Evolutionary conservation across 805 yeast species (phyloP), one percentile per base, ranked within the genome.

Genomic region (Starmerella vaccinii): DNA sequence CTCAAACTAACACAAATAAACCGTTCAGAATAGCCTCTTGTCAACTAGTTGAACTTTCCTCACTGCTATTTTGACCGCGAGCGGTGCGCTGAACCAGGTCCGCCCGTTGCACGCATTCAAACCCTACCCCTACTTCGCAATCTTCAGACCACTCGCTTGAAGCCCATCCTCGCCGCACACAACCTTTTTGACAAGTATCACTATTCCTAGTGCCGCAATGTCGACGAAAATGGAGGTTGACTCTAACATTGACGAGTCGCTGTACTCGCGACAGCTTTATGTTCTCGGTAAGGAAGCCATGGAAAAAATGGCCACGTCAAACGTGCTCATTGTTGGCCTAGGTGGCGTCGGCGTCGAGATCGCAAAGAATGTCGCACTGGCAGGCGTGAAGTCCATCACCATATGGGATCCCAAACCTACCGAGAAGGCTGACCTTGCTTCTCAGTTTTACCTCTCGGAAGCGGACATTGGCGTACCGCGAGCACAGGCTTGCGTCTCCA

Each of bases 271-370:
- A 67, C 98, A 92, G 71, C 77, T 92, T 68, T 68, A 90, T 62
- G 99, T 92, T 47, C 70, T 92, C 57, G 99, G 99, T 55, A 88
- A 86, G 62, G 99, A 92, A 58, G 99, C 99, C 47, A 92, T 92
- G 99, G 73, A 89, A 61, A 85, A 87, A 67, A 85, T 92, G 97
- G 95, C 89, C 62, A 75, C 78, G 58, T 88, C 97, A 23, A 87
- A 84, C 61, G 96, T 92, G n/a, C 76, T 92, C 46, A 75, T 92
- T 44, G 78, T 89, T 56, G 98, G 99, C 3, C 71, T 90, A 50
- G 82, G 80, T 64, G 99, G 99, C 44, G 72, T 92, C 44, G 99
- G 99, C 62, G 76, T 86, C 39, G 99, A 92, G 69, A 87, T 92
- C 51, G 97, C 98, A 22, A 92, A 92, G 70, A 92, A 92, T 68